These are phyloP conservation scores for Melanogaster broomeanus DNA, from an alignment of 768 basidiomycete species.

Conservation along the genomic window DNA sequence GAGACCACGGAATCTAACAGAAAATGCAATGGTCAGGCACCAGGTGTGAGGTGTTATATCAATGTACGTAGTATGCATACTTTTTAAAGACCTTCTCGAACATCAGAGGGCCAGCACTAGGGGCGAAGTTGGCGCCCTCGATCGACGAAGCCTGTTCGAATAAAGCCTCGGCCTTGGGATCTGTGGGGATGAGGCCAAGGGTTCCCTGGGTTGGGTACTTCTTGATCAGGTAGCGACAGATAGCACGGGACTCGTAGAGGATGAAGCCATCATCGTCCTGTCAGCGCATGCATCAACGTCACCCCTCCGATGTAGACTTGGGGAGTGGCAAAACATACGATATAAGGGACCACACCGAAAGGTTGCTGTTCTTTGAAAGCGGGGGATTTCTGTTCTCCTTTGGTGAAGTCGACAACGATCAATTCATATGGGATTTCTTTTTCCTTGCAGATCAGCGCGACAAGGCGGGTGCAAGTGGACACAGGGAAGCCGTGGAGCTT, in stretches of 20 bases:
- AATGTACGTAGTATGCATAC: constrained; percentile 31
- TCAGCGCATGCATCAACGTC: background rate
- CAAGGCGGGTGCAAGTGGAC: constrained; percentile 54
- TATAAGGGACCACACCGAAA: constrained; percentile 52
- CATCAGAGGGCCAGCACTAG: constrained; percentile 39
- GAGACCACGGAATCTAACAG: constrained; percentile 15
- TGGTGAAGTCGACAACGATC: constrained; percentile 41
- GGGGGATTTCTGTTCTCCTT: constrained; percentile 47
- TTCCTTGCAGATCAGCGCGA: constrained; percentile 54
- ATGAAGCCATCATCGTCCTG: constrained; percentile 64
- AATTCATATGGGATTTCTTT: constrained; percentile 58
- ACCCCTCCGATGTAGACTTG: too few relatives aligned
- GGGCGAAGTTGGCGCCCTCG: constrained; percentile 55
- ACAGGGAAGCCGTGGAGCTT: constrained; percentile 32
- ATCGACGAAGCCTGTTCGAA: constrained; percentile 40
- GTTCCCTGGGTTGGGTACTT: constrained; percentile 57
- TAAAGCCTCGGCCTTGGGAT: constrained; percentile 33
- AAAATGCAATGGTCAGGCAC: constrained; percentile 1
- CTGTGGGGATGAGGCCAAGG: constrained; percentile 46
- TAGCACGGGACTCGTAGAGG: constrained; percentile 64
- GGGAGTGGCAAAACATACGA: constrained; percentile 24
- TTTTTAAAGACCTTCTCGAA: constrained; percentile 54
- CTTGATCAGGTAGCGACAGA: constrained; percentile 55
- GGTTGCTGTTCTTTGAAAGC: constrained; percentile 54
- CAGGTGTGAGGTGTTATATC: background rate